Evolutionary conservation across 352 stramenopile genomes (phyloP), one percentile per base, ranked within the genome.

Genomic region (Globisporangium uncinulatum): DNA sequence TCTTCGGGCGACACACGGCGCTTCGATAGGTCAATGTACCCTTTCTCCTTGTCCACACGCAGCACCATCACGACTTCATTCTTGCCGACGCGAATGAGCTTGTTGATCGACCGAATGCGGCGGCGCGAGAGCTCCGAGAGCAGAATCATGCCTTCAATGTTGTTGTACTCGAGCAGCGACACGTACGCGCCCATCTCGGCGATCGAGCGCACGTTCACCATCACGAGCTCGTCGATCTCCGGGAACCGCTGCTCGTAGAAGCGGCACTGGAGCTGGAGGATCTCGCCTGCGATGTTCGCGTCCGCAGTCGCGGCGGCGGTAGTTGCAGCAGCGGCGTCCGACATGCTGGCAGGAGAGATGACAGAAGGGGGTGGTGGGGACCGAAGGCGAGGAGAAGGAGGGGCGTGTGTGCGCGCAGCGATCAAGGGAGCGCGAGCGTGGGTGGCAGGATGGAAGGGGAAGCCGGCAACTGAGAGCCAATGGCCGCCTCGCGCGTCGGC

Each of bases 1-100:
- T 99, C 98, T 72, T 99, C 98, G 1, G 97, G 95, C 39, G 90
- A 97, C n/a, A 99, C 98, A 57, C 97, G 93, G 51, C 98, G 93
- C 77, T 99, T 99, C 47, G 90, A 98, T 56, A 99, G 74, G 92
- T 99, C 98, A 71, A 99, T 99, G 84, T 99, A 99, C 24, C 98
- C 94, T 84, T 99, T 99, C 65, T 99, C 97, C 74, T 99, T 98
- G 79, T 99, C 97, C 10, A 99, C 98, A 83, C 98, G 93, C 44
- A 99, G 78, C 47, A 99, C 98, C 96, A 99, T 99, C 36, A 98
- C 97, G 50, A 99, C 96, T 79, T 99, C 98, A 71, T 99, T 99
- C 64, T 98, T 96, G 61, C 97, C 97, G n/a, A 99, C 97, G 36
- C 97, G 92, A 65, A 99, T 99, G 29, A 99, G 83, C 83, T 99